Evolutionary conservation across 2,329 filamentous ascomycete species (phyloP).

Genomic region (Diaporthe nobilis): DNA sequence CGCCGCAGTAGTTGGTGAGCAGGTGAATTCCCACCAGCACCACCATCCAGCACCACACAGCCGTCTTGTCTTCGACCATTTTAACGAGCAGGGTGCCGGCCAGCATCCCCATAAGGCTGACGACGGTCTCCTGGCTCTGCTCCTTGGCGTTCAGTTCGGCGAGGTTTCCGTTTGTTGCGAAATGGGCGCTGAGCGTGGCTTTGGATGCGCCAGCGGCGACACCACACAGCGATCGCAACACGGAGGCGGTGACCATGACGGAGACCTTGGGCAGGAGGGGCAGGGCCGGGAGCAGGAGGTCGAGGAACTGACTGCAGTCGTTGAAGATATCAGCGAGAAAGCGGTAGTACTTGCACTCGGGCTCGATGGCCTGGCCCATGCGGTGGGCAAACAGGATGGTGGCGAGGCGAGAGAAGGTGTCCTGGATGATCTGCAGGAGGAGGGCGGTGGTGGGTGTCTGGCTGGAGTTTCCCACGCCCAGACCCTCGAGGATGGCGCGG

Average conservation of each 20-base stretch:
- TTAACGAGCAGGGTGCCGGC: slow-evolving; percentile 86
- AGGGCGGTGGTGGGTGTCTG: slow-evolving; percentile 86
- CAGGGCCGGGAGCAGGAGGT: slow-evolving; percentile 83
- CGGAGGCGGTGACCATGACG: slow-evolving; percentile 65
- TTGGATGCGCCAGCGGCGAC: slow-evolving; percentile 93
- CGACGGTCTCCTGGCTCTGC: slow-evolving; percentile 93
- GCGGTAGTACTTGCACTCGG: slow-evolving; percentile 91
- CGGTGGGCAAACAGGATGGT: slow-evolving; percentile 90
- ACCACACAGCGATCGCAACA: slow-evolving; percentile 79
- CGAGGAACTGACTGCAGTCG: slow-evolving; percentile 87
- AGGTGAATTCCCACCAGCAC: slow-evolving; percentile 83
- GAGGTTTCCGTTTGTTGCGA: slow-evolving; percentile 87
- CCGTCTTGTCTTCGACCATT: slow-evolving; percentile 76
- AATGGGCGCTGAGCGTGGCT: slow-evolving; percentile 91
- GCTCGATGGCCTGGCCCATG: slow-evolving; percentile 86
- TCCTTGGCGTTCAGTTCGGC: slow-evolving; percentile 96
- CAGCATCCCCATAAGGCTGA: slow-evolving; percentile 90
- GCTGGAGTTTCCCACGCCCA: slow-evolving; percentile 87
- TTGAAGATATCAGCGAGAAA: slow-evolving; percentile 92
- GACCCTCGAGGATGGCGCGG: slow-evolving; percentile 81
- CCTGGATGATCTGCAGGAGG: slow-evolving; percentile 85
- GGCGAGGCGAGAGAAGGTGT: slow-evolving; percentile 83
- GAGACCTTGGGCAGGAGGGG: slow-evolving; percentile 66
- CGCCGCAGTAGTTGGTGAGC: slow-evolving; percentile 87
- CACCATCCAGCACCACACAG: slow-evolving; percentile 82